These are phyloP conservation scores for Colletotrichum sp. DNA, from an alignment of 2,329 filamentous ascomycete species.

Conservation along the genomic window DNA sequence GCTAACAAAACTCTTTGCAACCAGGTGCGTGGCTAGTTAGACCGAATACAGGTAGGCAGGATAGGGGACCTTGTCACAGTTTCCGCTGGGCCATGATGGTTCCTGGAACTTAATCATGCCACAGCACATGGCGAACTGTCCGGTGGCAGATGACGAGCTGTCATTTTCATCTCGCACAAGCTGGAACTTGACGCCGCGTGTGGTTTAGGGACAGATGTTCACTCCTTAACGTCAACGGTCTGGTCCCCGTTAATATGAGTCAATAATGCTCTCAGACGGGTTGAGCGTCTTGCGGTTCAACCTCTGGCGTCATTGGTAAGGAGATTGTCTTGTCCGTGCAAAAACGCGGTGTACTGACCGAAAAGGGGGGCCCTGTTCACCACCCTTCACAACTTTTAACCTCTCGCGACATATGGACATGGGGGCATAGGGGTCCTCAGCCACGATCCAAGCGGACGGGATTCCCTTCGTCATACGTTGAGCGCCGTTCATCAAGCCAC, in stretches of 20 bases:
- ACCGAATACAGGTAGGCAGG: neutral
- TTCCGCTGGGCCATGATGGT: neutral
- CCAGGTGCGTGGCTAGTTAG: neutral
- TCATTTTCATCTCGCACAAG: constrained; percentile 6
- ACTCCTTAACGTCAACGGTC: neutral
- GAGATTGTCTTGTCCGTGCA: neutral
- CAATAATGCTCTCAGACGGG: neutral
- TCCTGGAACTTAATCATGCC: constrained; percentile 3
- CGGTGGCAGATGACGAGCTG: constrained; percentile 9
- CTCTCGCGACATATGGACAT: neutral
- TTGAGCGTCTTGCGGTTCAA: neutral
- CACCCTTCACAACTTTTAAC: neutral
- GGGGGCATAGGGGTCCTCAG: constrained; percentile 12
- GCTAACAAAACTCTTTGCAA: neutral
- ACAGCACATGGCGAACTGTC: neutral
- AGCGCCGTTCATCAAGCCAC: neutral
- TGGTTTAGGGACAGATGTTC: neutral
- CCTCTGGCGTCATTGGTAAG: neutral
- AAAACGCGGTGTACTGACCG: neutral
- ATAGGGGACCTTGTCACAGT: neutral
- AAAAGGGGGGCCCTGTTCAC: neutral
- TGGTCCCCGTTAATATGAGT: neutral
- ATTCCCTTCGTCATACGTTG: neutral
- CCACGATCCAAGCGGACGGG: constrained; percentile 16
- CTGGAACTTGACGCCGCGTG: neutral